phyloP scores from a whole-genome alignment of 352 stramenopile genomes.

The Globisporangium nagaii region DNA sequence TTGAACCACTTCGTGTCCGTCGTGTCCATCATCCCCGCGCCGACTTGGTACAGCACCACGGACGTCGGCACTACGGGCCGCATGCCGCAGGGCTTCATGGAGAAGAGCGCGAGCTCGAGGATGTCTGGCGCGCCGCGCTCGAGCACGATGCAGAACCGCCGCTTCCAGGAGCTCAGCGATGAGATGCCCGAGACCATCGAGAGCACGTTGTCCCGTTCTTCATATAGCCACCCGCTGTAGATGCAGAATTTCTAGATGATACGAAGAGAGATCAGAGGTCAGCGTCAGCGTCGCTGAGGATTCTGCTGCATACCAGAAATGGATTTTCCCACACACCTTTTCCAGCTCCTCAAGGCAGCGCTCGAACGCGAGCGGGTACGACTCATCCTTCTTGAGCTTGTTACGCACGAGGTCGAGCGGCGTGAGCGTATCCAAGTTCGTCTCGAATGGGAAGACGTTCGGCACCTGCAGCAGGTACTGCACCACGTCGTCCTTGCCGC shows the following conservation, averaged over 20 bases:
- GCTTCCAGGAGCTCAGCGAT: constrained; percentile 57
- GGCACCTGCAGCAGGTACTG: constrained; percentile 34
- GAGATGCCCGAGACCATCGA: constrained; percentile 53
- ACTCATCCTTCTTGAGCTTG: constrained; percentile 19
- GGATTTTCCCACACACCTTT: constrained; percentile 24
- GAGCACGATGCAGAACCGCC: constrained; percentile 62
- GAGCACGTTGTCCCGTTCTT: constrained; percentile 57
- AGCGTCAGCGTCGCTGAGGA: too few relatives aligned
- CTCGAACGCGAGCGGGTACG: constrained; percentile 23
- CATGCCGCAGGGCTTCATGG: constrained; percentile 31
- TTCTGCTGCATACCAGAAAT: too few relatives aligned
- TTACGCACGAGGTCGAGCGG: constrained; percentile 37
- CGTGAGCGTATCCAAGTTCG: constrained; percentile 40
- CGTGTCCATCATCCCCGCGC: constrained; percentile 29
- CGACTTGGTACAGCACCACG: constrained; percentile 59
- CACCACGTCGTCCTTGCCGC: constrained; percentile 31
- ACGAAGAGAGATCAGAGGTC: background rate
- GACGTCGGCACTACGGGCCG: constrained; percentile 49
- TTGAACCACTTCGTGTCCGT: constrained; percentile 71
- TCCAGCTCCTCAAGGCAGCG: constrained; percentile 56
- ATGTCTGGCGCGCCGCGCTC: constrained; percentile 49
- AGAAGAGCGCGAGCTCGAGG: constrained; percentile 72
- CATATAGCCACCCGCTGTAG: constrained; percentile 58
- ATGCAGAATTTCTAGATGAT: constrained; percentile 39
- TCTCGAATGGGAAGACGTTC: constrained; percentile 33